Evolutionary conservation across 2,329 filamentous ascomycete genomes (phyloP), one percentile per base, ranked within the genome.

Genomic region (Dothistroma pini): DNA sequence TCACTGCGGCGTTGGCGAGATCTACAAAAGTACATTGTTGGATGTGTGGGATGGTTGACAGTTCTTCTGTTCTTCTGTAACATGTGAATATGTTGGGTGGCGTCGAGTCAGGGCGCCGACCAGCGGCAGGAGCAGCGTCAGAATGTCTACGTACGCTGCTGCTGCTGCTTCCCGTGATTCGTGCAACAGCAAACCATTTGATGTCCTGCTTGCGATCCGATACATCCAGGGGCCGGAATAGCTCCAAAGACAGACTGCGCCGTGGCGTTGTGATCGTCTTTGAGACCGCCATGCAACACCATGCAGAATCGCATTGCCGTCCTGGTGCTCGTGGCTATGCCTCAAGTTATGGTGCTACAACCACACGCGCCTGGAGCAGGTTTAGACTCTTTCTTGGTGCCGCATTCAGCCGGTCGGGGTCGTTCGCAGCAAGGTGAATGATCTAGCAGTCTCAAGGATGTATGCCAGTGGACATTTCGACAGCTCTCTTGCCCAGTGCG

Each of bases 161-260:
- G 48, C 29, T 31, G 48, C 48, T 12, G 8, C 21, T 25, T 50
- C 48, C 48, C 48, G 21, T 50, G 48, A 9, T 50, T 31, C 25
- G 50, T 53, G n/a, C 29, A 19, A 53, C 50, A 52, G 50, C 50
- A 53, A 35, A 53, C 50, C 35, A 53, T 35, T 25, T 10, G 11
- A 53, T 32, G 29, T 12, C 50, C 19, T 53, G 48, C 7, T 29
- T 50, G 21, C 21, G 29, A 12, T 50, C 3, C 21, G 29, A 12
- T 50, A 50, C 19, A 19, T 50, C 38, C 38, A n/a, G 38, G 2
- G n/a, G 7, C 14, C 2, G 48, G 11, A n/a, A 50, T 29, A 50
- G 14, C 29, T 25, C 48, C 21, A 2, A 5, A 29, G 21, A 31
- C 48, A 50, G 48, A 11, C 21, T 29, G 38, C 21, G 48, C 5